These are phyloP conservation scores for Zychaea mexicana DNA, from an alignment of 371 early-diverging fungal species.

Conservation along the genomic window DNA sequence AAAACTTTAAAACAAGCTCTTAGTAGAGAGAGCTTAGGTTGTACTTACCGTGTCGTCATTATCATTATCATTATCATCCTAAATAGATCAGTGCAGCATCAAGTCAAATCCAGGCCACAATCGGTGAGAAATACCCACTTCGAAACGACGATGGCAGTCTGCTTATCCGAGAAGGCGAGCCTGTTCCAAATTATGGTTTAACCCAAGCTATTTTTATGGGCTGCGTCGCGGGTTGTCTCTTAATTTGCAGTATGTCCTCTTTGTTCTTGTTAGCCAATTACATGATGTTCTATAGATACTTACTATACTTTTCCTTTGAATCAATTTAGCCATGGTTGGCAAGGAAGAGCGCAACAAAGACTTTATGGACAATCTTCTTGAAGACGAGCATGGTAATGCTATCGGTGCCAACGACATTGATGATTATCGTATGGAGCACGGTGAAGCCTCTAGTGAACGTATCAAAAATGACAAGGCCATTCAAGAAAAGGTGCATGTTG, in stretches of 20 bases:
- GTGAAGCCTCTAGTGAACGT: constrained; percentile 8
- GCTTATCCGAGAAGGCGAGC: constrained; percentile 37
- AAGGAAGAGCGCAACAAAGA: constrained; percentile 45
- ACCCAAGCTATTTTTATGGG: constrained; percentile 70
- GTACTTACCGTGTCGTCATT: too few species aligned
- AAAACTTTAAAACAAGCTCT: too few species aligned
- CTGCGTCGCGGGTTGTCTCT: constrained; percentile 41
- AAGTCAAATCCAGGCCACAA: constrained; percentile 67
- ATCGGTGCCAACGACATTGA: constrained; percentile 29
- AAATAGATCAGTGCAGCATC: constrained; percentile 60
- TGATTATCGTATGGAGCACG: constrained; percentile 28
- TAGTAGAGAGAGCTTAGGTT: too few species aligned
- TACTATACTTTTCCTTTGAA: not conserved
- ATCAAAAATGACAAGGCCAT: not conserved
- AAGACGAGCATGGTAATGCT: constrained; percentile 25
- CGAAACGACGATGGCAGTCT: constrained; percentile 32
- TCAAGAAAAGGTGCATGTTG: not conserved
- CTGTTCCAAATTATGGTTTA: constrained; percentile 64
- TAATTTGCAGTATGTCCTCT: constrained; percentile 31
- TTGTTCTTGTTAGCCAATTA: not conserved
- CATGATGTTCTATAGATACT: not conserved
- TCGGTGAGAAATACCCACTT: constrained; percentile 57
- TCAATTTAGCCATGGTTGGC: constrained; percentile 33
- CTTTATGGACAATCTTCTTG: constrained; percentile 33
- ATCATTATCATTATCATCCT: not conserved